A percentile compares a stretch with the other conserved stretches of the same genome.
Conservation (phyloP, 352 stramenopile genomes). For the Phytophthora hybrid region DNA sequence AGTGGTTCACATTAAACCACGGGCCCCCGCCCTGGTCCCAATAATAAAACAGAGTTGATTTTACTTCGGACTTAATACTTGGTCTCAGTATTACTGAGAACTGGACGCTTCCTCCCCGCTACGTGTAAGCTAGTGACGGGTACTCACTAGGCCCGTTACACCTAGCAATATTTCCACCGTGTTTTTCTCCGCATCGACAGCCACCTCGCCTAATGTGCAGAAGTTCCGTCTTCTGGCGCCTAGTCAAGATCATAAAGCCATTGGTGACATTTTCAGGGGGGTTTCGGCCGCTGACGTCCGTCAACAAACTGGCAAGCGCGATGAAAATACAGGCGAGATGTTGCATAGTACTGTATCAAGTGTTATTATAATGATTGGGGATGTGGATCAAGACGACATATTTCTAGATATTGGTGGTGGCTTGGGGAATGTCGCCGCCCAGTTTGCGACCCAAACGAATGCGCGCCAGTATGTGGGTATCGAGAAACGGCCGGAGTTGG, state of each 20-base stretch:
- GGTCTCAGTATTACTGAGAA: no score
- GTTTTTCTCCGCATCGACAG: neutral
- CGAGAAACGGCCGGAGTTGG: neutral
- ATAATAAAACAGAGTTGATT: no score
- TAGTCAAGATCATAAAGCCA: neutral
- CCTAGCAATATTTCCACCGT: neutral
- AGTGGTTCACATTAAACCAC: no score
- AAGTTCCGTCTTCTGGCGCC: neutral
- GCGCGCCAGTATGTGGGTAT: slow-evolving; percentile 10
- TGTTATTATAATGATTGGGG: neutral
- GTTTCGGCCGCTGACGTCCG: slow-evolving; percentile 14
- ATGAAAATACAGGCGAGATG: slow-evolving; percentile 16
- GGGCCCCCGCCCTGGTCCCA: no score
- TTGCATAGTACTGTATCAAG: neutral
- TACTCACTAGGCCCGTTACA: no score
- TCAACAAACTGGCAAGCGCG: slow-evolving; percentile 3
- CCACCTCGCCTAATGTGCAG: neutral
- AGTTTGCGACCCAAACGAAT: slow-evolving; percentile 14
- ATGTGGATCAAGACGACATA: slow-evolving; percentile 3
- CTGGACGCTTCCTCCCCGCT: no score
- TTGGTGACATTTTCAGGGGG: slow-evolving; percentile 5
- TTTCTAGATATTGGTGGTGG: slow-evolving; percentile 10
- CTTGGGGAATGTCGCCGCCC: slow-evolving; percentile 7
- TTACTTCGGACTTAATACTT: no score
- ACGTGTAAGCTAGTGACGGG: no score